Evolutionary conservation across 2,329 filamentous ascomycete genomes (phyloP), one percentile per base, ranked within the genome.

Genomic region (Rhytidhysteron rufulum): DNA sequence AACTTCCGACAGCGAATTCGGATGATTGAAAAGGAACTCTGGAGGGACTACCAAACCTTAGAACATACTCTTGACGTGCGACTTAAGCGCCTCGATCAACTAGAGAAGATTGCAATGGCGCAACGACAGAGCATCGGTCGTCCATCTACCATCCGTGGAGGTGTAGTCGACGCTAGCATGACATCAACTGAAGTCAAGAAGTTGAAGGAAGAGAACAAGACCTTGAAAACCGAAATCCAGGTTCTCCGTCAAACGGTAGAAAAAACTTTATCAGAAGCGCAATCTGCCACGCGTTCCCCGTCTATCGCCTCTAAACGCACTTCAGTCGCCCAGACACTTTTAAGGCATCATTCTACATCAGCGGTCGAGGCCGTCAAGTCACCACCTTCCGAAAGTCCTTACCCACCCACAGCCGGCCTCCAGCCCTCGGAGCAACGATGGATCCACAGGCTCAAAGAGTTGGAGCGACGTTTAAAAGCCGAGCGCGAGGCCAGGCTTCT

Each of bases 391-490:
- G 43, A 49, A 21, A 57, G 62, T 38, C 60, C 62, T 3, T 63
- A 63, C 34, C 60, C 60, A 2, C 54, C 42, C 47, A 55, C 60
- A 7, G 57, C 60, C 6, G 63, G 65, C 4, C 52, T 68, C 20
- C 65, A 71, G 36, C 69, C 70, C 2, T 73, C 72, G 29, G 85
- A 91, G 52, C 83, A 86, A 49, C 80, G 85, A 51, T 95, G 88
- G 88, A 82, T 94, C 49, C 79, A 95, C 48, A 74, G 93, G 5
- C 73, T 97, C 24, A 82, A 88, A 42, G 90, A 97, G 60, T 72
- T 97, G 51, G 93, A 98, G 71, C 78, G 84, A 50, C 81, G 94
- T 53, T 73, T 98, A 15, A 95, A 95, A 64, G 83, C 86, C 33
- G 93, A 98, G 69, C 74, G 93, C 11, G 93, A 97, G 65, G 89